Base-by-base conservation (phyloP, 352 stramenopile species). In the Albugo candida region DNA sequence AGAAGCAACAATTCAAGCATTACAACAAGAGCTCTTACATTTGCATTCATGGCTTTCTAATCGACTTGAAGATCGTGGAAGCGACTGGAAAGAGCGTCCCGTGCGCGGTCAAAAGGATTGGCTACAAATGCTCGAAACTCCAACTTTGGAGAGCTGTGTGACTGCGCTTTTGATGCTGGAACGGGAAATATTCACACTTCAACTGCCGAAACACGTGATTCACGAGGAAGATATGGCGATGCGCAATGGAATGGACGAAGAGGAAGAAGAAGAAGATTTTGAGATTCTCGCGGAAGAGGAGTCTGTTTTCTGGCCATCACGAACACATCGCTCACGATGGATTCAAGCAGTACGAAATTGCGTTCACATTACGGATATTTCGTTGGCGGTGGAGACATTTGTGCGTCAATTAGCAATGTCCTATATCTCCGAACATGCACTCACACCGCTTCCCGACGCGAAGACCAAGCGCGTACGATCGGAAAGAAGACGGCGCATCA, bases 311-410 rank as follows among this genome's bases (percentile, higher is more conserved):
- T 92, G 78, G 78, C 78, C 78, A 16, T 82, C 69, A 0, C 69
- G 63, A 19, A 63, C 76, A 46, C 81, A 70, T 24, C 75, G 75
- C 10, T 59, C 71, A 18, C 75, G 78, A 4, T 92, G 78, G 78
- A 59, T 88, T 36, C 53, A 59, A 2, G 70, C 64, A 19, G 67
- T 92, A 2, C 78, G 65, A 19, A 63, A 67, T 27, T 60, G 59
- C 0, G 45, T 51, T 11, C 82, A 63, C n/a, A 48, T 87, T 20
- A 51, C 70, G 17, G 69, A 68, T 0, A 37, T 92, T 18, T 60
- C 75, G 2, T 65, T 69, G 13, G 71, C 70, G 0, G 51, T 92
- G 5, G 70, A 61, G 6, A 65, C 69, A 6, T 64, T 92, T 41
- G 53, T 85, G 27, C 74, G 85, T 45, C 70, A 75, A 0, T 53